Evolutionary conservation across 2,329 filamentous ascomycete genomes (phyloP).

Genomic region (Chrysoporthe deuterocubensis): DNA sequence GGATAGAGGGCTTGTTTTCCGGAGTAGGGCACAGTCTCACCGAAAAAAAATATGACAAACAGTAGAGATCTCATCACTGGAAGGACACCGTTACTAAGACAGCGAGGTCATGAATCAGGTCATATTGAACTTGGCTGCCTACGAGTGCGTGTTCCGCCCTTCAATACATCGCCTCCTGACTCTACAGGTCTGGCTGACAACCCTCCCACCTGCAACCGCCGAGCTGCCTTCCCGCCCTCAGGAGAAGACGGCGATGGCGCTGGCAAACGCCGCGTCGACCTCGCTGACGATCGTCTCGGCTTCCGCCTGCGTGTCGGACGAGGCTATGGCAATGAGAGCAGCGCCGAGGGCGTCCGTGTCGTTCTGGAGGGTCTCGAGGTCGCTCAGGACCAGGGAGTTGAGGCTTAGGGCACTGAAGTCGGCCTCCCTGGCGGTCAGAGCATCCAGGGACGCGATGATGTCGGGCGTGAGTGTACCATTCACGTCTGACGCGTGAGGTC

Average conservation of each 20-base stretch:
- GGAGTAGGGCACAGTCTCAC: not conserved
- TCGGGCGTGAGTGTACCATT: slow-evolving; percentile 20
- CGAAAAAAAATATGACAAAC: not conserved
- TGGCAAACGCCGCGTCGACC: slow-evolving; percentile 22
- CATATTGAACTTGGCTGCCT: not conserved
- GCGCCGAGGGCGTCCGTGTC: slow-evolving; percentile 21
- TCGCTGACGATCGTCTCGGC: slow-evolving; percentile 11
- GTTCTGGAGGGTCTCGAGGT: slow-evolving; percentile 25
- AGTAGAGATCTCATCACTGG: not conserved
- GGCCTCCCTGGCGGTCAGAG: slow-evolving; percentile 18
- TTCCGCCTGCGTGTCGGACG: slow-evolving; percentile 19
- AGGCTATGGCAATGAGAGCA: slow-evolving; percentile 22
- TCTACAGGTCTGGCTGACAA: not conserved
- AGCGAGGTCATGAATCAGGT: not conserved
- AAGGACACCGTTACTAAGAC: not conserved
- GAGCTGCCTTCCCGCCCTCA: not conserved
- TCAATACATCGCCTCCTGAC: not conserved
- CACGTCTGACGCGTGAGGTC: slow-evolving; percentile 10
- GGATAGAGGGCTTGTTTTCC: not conserved
- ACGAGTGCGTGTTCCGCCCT: not conserved
- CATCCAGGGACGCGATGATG: slow-evolving; percentile 23
- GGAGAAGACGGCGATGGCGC: slow-evolving; percentile 23
- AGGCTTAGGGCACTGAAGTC: slow-evolving; percentile 21
- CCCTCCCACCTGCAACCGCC: not conserved
- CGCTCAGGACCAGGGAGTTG: slow-evolving; percentile 19